Base-by-base conservation (phyloP, 139 green algal species). In the Volvox reticuliferus region DNA sequence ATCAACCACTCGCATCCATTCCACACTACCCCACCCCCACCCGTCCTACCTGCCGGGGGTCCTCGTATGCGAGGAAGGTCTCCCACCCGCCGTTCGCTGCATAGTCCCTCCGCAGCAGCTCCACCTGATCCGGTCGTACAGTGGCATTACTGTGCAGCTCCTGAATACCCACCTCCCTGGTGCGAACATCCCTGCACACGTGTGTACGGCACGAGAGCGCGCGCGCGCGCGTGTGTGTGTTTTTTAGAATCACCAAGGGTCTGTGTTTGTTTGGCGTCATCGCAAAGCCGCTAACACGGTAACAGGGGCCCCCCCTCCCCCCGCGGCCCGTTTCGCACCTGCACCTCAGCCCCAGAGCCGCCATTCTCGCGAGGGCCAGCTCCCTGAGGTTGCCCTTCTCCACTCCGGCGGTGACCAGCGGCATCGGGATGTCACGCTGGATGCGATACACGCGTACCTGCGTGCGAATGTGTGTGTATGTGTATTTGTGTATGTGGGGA, bases 361-460 rank as follows among this genome's bases (percentile, higher is more conserved):
- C 94, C 96, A 99, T 99, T 63, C 98, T 95, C 0, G 97, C 97
- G 77, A 99, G 94, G 12, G 97, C 97, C 85, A 99, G 97, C 96
- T 99, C 98, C 0, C 98, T 92, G 91, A 99, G 93, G 94, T 99
- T 99, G 91, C 98, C 97, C 93, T 99, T 98, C 93, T 99, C 98
- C 68, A 99, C 97, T 1, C 98, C 98, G 1, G 88, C 96, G 17
- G 96, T 99, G 16, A 99, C 98, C 24, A 99, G 94, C 0, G 98
- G 98, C 98, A 99, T 99, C 82, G 98, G 98, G 91, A 99, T 99
- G 95, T 99, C 98, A 14, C 97, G 94, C 95, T 98, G 96, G 63
- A 89, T 81, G 86, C 86, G 86, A 71, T 90, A 90, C 30, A 90
- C 35, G 55, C 86, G 86, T 26, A 90, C 85, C 85, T 89, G 69